Conservation (phyloP, 257 asterid species). For the Osmanthus fragrans region DNA sequence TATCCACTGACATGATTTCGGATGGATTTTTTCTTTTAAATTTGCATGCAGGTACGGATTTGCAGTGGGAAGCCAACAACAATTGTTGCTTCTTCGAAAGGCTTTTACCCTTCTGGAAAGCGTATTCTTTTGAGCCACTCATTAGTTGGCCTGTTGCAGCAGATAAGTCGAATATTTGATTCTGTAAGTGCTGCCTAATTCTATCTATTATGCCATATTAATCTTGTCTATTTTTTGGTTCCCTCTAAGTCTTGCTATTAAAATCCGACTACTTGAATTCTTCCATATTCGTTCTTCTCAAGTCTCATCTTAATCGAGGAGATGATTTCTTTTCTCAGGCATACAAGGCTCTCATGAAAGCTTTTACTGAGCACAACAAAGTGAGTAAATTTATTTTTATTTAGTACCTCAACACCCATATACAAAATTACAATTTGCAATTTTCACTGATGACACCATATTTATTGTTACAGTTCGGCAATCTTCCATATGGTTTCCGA, state of each 20-base stretch:
- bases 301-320: not conserved
- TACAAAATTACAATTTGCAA: not conserved
- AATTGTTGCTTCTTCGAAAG: conserved; percentile 66
- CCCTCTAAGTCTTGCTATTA: not conserved
- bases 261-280: not conserved
- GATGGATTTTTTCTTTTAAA: conserved; percentile 11
- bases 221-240: not conserved
- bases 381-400: conserved; percentile 26
- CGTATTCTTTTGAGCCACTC: conserved; percentile 56
- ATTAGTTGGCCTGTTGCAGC: conserved; percentile 72
- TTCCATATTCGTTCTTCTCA: conserved; percentile 10
- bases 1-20: not conserved
- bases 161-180: conserved; percentile 67
- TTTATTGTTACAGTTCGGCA: conserved; percentile 58
- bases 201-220: not conserved
- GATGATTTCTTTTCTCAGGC: conserved; percentile 47
- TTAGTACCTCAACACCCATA: too few species aligned
- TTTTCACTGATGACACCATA: conserved; percentile 3
- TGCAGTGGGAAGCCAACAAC: conserved; percentile 85
- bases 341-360: conserved; percentile 70
- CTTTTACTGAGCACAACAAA: conserved; percentile 77
- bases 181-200: conserved; percentile 48
- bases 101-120: conserved; percentile 81
- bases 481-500: conserved; percentile 81
- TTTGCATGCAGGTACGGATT: conserved; percentile 55